Base-by-base conservation (phyloP, 148 eudicot species). In the Nepenthes gracilis region DNA sequence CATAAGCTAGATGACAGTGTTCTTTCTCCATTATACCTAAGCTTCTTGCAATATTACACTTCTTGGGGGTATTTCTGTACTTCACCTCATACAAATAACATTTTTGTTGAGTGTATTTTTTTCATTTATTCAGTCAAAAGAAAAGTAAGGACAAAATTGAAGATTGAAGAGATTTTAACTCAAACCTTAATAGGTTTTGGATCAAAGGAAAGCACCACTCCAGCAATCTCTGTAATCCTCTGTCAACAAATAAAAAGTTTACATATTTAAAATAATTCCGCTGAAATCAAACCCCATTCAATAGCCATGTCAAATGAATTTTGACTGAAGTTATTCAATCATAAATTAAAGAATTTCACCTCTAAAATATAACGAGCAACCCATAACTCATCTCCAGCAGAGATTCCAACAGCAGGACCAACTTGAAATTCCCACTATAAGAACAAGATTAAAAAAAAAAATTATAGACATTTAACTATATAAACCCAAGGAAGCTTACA, bases 361-460 rank as follows among this genome's bases (percentile, higher is more conserved):
- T 81, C 85, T 4, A 80, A 66, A 62, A 81, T 64, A 69, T 77
- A 77, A 64, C 85, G 73, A 61, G 85, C 80, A 62, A 81, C 71
- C 85, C 85, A 81, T 9, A 81, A 43, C 57, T 81, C 77, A 77
- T 81, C 85, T 60, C 80, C 80, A 50, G 85, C 73, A 55, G 80
- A 75, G 55, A 81, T 81, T 37, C 85, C 85, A 54, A 77, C 69
- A 58, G 73, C 35, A 15, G 82, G 85, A 1, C 85, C 85, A 47
- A 77, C 82, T 78, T 81, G 85, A 50, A 81, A 81, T 40, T 81
- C 82, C 85, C 85, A 81, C 85, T 77, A 37, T 1, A 50, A 58
- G 54, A 6, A 57, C 48, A 55, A 40, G 4, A 12, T 23, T 23
- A 23, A 23, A 23, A 23, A 23, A 23, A 23, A 23, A 23, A 23